phyloP scores from a whole-genome alignment of 2,329 filamentous ascomycete species.

The Aureobasidium sp. region DNA sequence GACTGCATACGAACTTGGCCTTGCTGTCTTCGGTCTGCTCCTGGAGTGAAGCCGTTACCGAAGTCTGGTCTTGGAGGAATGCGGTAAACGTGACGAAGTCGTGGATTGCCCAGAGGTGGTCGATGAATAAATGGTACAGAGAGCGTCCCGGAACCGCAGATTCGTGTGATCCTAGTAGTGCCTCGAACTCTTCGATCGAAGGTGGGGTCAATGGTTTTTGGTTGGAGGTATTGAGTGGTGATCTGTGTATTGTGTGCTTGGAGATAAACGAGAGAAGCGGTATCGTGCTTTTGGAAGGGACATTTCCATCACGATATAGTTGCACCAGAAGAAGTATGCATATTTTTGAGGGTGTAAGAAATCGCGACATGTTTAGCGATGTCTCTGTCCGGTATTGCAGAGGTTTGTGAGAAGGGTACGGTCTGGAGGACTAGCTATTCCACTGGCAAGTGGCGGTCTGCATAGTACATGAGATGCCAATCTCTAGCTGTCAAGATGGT shows the following conservation, averaged over 20 bases:
- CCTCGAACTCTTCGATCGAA: slow-evolving; percentile 24
- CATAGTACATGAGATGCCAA: background rate
- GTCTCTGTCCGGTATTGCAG: background rate
- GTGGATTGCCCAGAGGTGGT: slow-evolving; percentile 68
- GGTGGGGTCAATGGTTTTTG: slow-evolving; percentile 28
- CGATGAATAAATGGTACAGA: slow-evolving; percentile 82
- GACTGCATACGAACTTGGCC: slow-evolving; percentile 46
- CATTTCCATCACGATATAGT: slow-evolving; percentile 49
- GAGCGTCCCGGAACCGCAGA: slow-evolving; percentile 61
- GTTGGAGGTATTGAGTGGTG: slow-evolving; percentile 11
- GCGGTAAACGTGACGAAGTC: slow-evolving; percentile 10
- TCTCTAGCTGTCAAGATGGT: no score
- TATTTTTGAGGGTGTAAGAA: slow-evolving; percentile 82
- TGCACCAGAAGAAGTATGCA: slow-evolving; percentile 71
- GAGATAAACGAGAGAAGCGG: slow-evolving; percentile 72
- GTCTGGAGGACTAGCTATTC: background rate
- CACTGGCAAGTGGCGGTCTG: background rate
- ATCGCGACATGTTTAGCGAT: slow-evolving; percentile 57
- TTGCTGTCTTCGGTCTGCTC: slow-evolving; percentile 44
- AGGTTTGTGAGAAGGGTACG: background rate
- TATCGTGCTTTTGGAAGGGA: slow-evolving; percentile 36
- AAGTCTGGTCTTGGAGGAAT: slow-evolving; percentile 8
- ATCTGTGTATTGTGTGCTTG: slow-evolving; percentile 44
- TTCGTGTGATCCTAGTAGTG: slow-evolving; percentile 26
- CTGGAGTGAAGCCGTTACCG: slow-evolving; percentile 29